Conservation (phyloP, 495 filamentous ascomycete species). For the Hypoxylon fuscum region DNA sequence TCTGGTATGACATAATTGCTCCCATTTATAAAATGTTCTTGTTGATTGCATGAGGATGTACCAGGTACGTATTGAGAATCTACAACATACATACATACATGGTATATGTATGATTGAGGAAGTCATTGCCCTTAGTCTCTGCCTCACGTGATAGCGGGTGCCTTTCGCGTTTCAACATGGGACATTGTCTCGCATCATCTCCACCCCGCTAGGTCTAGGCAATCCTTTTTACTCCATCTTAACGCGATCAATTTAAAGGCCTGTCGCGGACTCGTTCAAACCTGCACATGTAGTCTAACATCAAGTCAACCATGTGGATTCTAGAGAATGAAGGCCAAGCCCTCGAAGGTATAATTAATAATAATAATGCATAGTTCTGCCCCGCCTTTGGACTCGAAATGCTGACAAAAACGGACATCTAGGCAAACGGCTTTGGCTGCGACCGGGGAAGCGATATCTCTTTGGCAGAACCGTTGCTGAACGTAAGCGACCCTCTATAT, state of each 20-base stretch:
- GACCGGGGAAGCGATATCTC: conserved; percentile 81
- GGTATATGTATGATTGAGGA: no score
- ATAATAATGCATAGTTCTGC: conserved; percentile 10
- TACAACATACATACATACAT: no score
- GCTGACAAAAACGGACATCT: conserved; percentile 19
- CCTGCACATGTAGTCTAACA: background rate
- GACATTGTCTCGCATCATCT: no score
- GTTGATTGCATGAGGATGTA: no score
- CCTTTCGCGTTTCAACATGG: conserved; percentile 28
- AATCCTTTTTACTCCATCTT: background rate
- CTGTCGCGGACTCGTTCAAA: background rate
- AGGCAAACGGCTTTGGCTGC: conserved; percentile 83
- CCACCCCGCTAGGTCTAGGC: conserved; percentile 9
- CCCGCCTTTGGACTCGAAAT: background rate
- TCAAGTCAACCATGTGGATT: conserved; percentile 62
- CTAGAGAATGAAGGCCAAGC: conserved; percentile 64
- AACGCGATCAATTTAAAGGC: background rate
- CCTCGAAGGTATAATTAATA: conserved; percentile 60
- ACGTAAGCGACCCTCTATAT: conserved; percentile 51
- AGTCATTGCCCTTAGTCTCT: background rate
- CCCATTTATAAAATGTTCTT: no score
- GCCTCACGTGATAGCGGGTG: conserved; percentile 33
- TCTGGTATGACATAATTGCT: no score
- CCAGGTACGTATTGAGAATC: no score
- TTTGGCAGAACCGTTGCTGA: conserved; percentile 71